These are phyloP conservation scores for Daldinia sp. DNA, from an alignment of 2,329 filamentous ascomycete species.

Conservation along the genomic window DNA sequence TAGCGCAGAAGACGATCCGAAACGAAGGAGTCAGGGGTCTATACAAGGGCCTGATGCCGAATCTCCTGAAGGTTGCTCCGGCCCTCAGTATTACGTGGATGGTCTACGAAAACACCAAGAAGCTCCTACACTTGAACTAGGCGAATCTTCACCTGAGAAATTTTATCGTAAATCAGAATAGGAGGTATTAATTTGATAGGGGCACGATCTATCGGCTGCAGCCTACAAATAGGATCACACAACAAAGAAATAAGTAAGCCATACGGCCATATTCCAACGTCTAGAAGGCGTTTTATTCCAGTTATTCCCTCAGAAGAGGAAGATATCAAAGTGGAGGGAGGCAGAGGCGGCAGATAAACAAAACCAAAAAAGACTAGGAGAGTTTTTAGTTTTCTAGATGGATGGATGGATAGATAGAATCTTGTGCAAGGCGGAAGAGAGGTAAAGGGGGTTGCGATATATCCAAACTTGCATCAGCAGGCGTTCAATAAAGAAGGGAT, in stretches of 20 bases:
- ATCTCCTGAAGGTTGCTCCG: slow-evolving; percentile 94
- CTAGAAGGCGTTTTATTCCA: background rate
- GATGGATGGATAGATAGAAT: slow-evolving; percentile 30
- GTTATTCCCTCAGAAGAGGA: background rate
- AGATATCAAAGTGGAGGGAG: background rate
- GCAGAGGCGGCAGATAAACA: background rate
- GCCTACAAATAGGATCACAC: background rate
- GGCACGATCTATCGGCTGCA: background rate
- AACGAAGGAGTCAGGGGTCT: slow-evolving; percentile 87
- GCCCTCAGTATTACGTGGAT: slow-evolving; percentile 96
- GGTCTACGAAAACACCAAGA: slow-evolving; percentile 92
- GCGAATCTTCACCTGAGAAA: background rate
- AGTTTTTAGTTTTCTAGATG: slow-evolving; percentile 19
- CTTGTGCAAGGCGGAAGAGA: slow-evolving; percentile 9
- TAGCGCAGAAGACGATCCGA: slow-evolving; percentile 83
- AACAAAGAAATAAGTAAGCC: background rate
- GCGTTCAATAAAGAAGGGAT: slow-evolving; percentile 33
- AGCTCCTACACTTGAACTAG: slow-evolving; percentile 68
- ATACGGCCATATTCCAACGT: background rate
- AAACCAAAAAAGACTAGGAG: background rate
- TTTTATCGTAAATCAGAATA: background rate
- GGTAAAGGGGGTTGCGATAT: slow-evolving; percentile 27
- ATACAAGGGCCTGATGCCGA: slow-evolving; percentile 95
- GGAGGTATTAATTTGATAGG: background rate
- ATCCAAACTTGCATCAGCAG: slow-evolving; percentile 42